These are phyloP conservation scores for Dendrostoma leiphaemia DNA, from an alignment of 2,329 filamentous ascomycete genomes.

Conservation along the genomic window DNA sequence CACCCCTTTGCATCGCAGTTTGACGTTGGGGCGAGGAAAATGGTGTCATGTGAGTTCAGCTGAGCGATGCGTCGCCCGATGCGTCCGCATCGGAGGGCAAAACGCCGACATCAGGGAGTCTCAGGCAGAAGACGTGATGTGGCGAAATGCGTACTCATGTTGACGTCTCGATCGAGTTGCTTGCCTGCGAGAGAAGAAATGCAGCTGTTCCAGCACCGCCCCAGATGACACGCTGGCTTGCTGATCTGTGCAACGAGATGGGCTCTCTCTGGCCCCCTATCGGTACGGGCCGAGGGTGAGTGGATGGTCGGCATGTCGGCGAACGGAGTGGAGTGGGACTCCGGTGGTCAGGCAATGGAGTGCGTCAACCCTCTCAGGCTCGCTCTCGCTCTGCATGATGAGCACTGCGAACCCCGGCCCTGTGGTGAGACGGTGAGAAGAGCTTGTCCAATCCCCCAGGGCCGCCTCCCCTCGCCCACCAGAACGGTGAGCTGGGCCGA, in stretches of 20 bases:
- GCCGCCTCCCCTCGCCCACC: no score
- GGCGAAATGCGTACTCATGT: background rate
- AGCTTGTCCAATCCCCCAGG: no score
- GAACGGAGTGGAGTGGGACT: conserved; percentile 1
- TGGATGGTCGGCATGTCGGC: background rate
- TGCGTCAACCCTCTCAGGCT: no score
- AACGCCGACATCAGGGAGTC: background rate
- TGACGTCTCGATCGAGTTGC: background rate
- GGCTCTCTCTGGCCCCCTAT: background rate
- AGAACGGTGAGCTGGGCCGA: no score
- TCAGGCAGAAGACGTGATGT: no score
- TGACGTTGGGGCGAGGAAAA: background rate
- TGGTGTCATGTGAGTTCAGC: background rate
- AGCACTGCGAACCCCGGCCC: no score
- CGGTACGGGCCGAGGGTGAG: conserved; percentile 6
- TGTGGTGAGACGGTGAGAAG: no score
- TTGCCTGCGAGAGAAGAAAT: background rate
- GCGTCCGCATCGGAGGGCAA: background rate
- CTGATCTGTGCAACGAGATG: background rate
- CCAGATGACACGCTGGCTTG: background rate
- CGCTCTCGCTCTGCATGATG: no score
- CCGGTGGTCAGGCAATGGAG: background rate
- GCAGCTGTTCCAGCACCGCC: background rate
- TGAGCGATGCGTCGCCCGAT: background rate
- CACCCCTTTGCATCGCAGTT: background rate